Evolutionary conservation across 192 early-diverging fungal genomes (phyloP).

Genomic region (Mortierella hygrophila): DNA sequence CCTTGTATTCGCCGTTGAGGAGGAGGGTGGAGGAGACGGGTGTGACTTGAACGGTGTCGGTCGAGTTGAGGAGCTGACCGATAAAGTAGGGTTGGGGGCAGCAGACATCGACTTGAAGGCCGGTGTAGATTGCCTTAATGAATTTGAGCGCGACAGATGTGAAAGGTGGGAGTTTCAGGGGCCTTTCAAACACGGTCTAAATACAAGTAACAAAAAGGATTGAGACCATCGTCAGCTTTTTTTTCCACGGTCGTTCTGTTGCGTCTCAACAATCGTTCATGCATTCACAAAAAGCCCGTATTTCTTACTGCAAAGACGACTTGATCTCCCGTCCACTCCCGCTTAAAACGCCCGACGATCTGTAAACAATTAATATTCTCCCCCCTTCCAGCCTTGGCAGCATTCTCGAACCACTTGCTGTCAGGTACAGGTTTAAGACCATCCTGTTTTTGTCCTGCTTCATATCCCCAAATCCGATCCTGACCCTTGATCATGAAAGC

Average conservation of each 20-base stretch:
- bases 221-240: background rate
- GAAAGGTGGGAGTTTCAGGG: constrained; percentile 20
- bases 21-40: constrained; percentile 12
- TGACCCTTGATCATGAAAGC: constrained; percentile 21
- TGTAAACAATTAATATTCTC: constrained; percentile 13
- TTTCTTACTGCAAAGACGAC: constrained; percentile 29
- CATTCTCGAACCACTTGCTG: constrained; percentile 37
- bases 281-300: background rate
- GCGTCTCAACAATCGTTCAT: background rate
- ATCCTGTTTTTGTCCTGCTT: constrained; percentile 33
- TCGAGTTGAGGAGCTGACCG: constrained; percentile 18
- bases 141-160: constrained; percentile 26
- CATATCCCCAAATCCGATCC: constrained; percentile 28
- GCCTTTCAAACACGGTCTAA: constrained; percentile 23
- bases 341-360: constrained; percentile 37
- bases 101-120: constrained; percentile 24
- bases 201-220: background rate
- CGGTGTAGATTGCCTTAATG: constrained; percentile 27
- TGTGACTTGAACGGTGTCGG: constrained; percentile 27
- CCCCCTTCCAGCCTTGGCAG: background rate
- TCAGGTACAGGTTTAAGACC: constrained; percentile 9
- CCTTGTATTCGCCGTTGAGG: constrained; percentile 8
- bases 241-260: background rate
- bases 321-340: constrained; percentile 42
- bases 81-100: constrained; percentile 16